Conservation (phyloP, 192 early-diverging fungal genomes). For the Thoreauomyces humboldtii region DNA sequence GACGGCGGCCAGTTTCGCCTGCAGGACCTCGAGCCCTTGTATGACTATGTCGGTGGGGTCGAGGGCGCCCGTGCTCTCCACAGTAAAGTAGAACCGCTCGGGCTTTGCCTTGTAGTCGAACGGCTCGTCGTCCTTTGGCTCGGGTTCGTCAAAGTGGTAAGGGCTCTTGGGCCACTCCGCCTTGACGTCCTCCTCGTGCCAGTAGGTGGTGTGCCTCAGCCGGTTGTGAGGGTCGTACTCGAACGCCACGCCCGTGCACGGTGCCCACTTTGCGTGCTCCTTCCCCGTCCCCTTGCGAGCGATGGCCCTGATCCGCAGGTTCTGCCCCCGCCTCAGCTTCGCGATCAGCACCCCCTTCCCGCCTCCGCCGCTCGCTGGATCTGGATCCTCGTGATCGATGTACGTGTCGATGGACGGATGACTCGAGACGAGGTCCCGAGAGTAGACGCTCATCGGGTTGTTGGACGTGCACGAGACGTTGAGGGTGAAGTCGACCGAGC, state of each 20-base stretch:
- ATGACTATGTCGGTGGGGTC: slow-evolving; percentile 45
- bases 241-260: slow-evolving; percentile 82
- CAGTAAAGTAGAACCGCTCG: slow-evolving; percentile 50
- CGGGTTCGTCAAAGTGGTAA: slow-evolving; percentile 40
- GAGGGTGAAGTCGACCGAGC: slow-evolving; percentile 86
- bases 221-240: slow-evolving; percentile 98
- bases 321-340: slow-evolving; percentile 90
- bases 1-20: slow-evolving; percentile 39
- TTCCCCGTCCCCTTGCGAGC: slow-evolving; percentile 98
- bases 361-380: too few relatives aligned
- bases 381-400: slow-evolving; percentile 36
- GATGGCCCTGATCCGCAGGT: slow-evolving; percentile 83
- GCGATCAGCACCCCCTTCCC: slow-evolving; percentile 79
- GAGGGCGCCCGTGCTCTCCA: slow-evolving; percentile 52
- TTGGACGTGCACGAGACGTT: slow-evolving; percentile 81
- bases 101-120: slow-evolving; percentile 59
- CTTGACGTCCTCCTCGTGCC: slow-evolving; percentile 84
- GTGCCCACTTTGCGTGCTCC: slow-evolving; percentile 97
- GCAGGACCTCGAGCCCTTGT: slow-evolving; percentile 37
- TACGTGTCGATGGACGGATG: slow-evolving; percentile 29
- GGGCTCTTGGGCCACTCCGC: slow-evolving; percentile 73
- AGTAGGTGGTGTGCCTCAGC: slow-evolving; percentile 85
- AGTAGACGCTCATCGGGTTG: slow-evolving; percentile 76
- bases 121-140: slow-evolving; percentile 34
- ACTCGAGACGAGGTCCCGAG: slow-evolving; percentile 69